A percentile compares a stretch with the other conserved stretches of the same genome.
Evolutionary conservation across 495 filamentous ascomycete species (phyloP).

Genomic region (Trichoderma asperelloides): DNA sequence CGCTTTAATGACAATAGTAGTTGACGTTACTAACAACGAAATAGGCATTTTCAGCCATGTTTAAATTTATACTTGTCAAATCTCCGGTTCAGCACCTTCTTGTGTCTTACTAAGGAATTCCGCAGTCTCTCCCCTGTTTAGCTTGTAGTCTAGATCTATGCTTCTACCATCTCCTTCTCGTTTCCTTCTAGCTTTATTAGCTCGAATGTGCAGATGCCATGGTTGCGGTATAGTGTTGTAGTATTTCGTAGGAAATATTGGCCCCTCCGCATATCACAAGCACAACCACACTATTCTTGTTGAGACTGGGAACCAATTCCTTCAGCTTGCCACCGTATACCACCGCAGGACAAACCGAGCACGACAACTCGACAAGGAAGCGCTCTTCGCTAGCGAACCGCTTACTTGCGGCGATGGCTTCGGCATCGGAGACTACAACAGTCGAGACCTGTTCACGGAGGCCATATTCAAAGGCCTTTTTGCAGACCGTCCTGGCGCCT

Average conservation of each 20-base stretch:
- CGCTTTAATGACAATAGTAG: background rate
- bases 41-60: background rate
- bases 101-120: background rate
- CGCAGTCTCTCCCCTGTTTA: background rate
- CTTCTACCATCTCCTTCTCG: background rate
- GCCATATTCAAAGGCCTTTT: constrained; percentile 60
- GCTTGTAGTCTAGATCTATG: background rate
- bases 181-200: background rate
- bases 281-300: background rate
- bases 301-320: constrained; percentile 2
- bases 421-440: constrained; percentile 64
- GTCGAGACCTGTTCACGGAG: constrained; percentile 46
- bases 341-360: constrained; percentile 66
- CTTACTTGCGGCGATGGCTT: constrained; percentile 69
- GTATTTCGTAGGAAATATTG: constrained; percentile 5
- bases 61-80: background rate
- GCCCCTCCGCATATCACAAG: background rate
- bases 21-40: background rate
- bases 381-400: constrained; percentile 75
- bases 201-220: background rate
- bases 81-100: background rate
- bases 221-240: background rate
- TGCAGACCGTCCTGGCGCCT: constrained; percentile 65
- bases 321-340: constrained; percentile 53
- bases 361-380: constrained; percentile 73